These are phyloP conservation scores for Deinandra increscens DNA, from an alignment of 129 eudicot genomes.

Conservation along the genomic window DNA sequence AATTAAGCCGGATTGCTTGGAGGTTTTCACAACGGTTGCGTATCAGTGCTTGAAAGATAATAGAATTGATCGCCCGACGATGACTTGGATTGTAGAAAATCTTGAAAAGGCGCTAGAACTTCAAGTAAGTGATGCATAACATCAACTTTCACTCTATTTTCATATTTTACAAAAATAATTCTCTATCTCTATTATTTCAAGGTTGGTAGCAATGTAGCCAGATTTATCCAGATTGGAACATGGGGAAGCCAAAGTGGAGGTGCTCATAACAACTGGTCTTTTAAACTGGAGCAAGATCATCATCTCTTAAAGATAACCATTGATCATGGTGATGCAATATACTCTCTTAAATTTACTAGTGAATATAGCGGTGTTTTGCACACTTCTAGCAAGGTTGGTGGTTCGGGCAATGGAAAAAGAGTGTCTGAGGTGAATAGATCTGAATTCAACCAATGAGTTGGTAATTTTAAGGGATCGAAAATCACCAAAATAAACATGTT, in stretches of 20 bases:
- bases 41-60: not conserved
- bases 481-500: too few species aligned
- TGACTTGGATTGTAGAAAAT: not conserved
- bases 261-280: not conserved
- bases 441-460: not conserved
- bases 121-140: not conserved
- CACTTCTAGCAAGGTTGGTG: not conserved
- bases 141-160: not conserved
- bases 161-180: not conserved
- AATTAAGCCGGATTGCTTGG: not conserved
- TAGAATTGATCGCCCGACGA: not conserved
- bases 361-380: not conserved
- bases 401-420: not conserved
- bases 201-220: not conserved
- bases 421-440: conserved; percentile 1
- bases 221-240: not conserved
- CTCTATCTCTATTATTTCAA: not conserved
- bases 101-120: not conserved
- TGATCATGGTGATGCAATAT: conserved; percentile 1
- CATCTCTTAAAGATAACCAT: not conserved
- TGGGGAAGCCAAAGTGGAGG: not conserved
- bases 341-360: not conserved
- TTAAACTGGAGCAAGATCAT: not conserved
- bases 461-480: too few species aligned
- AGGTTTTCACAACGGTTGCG: not conserved